Evolutionary conservation across 2,329 filamentous ascomycete species (phyloP).

Genomic region (Apiospora marii): DNA sequence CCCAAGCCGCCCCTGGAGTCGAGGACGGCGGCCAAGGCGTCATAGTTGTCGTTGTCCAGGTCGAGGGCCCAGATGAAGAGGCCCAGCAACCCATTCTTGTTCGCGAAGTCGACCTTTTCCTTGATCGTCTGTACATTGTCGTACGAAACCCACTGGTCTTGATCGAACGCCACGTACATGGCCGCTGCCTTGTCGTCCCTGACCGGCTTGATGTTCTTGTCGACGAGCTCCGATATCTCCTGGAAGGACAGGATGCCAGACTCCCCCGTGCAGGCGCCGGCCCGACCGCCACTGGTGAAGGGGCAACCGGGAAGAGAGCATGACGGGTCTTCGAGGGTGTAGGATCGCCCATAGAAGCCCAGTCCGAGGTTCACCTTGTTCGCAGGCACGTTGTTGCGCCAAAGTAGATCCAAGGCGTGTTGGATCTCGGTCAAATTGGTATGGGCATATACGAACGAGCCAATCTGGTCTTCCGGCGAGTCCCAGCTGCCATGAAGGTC

Average conservation of each 20-base stretch:
- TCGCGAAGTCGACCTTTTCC: conserved; percentile 39
- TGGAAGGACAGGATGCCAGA: not conserved
- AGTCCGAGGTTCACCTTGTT: conserved; percentile 52
- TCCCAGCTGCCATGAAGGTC: conserved; percentile 55
- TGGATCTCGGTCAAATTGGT: conserved; percentile 59
- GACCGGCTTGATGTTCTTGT: too few relatives aligned
- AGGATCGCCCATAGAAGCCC: conserved; percentile 52
- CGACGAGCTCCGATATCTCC: not conserved
- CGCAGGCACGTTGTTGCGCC: conserved; percentile 53
- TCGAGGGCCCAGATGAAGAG: conserved; percentile 29
- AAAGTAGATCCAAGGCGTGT: conserved; percentile 53
- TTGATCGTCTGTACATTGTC: conserved; percentile 41
- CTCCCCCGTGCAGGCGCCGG: not conserved
- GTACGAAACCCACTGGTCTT: conserved; percentile 43
- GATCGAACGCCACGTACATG: conserved; percentile 38
- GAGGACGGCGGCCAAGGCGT: too few relatives aligned
- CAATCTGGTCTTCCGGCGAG: conserved; percentile 26
- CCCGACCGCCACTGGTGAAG: not conserved
- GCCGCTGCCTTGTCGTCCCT: conserved; percentile 34
- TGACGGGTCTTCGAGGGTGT: conserved; percentile 34
- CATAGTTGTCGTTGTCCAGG: not conserved
- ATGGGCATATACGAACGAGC: conserved; percentile 45
- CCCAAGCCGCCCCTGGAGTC: too few relatives aligned
- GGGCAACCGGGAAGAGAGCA: conserved; percentile 32
- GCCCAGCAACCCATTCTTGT: conserved; percentile 29